Evolutionary conservation across 1,139 yeast genomes (phyloP), one percentile per base, ranked within the genome.

Genomic region (Wickerhamomyces sp.): DNA sequence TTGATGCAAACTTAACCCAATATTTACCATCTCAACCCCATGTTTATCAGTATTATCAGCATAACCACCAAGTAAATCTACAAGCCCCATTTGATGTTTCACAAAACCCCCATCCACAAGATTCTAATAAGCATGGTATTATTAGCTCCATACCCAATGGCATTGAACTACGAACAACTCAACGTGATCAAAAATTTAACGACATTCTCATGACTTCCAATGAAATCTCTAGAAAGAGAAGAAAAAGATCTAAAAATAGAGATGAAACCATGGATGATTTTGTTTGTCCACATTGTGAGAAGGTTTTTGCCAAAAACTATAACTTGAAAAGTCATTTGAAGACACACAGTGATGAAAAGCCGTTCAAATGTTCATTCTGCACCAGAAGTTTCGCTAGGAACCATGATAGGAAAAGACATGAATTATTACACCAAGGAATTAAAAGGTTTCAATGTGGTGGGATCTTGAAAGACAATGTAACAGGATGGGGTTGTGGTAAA

Each of bases 401-500:
- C 31, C 82, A 76, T 51, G 82, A 76, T 54, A 65, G 72, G 45
- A 74, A 73, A 49, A 64, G 82, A 43, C 82, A 76, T 54, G 81
- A 76, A 47, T 58, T 67, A 29, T 56, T 76, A 7, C 82, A 76
- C 49, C 72, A 68, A 21, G 80, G 81, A 3, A 70, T 67, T 36
- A 74, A 73, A 61, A 76, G 71, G 50, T 76, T 74, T 58, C 67
- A 67, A 47, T 76, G 82, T 55, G 76, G 74, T 48, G 81, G 81
- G 5, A 60, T 59, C 32, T 57, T 76, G 44, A 68, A 65, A 41
- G 77, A 76, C 48, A 78, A 78, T 0, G 56, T 52, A 15, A 72
- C 78, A 1, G 47, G 45, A 35, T 76, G 81, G 82, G 82, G 82
- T 1, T 76, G 81, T 56, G 77, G 78, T 22, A 74, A 73, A 59